Evolutionary conservation across 306 rosid genomes (phyloP), one percentile per base, ranked within the genome.

Genomic region (Casuarina cunninghamiana): DNA sequence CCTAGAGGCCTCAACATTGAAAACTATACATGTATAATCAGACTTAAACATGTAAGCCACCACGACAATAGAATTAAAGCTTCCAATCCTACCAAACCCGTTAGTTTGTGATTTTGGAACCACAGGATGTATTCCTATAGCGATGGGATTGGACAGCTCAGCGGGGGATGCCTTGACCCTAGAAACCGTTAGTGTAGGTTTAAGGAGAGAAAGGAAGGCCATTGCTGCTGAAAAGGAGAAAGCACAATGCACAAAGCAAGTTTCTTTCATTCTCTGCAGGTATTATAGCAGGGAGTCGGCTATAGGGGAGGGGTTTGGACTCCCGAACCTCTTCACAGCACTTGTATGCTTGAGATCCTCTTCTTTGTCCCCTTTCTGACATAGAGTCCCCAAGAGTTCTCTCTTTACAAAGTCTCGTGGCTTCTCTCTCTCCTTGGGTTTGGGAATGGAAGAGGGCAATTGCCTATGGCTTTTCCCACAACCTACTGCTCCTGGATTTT

Each of bases 21-120:
- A 95, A 19, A 85, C 67, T 81, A 97, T 94, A 85, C 93, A 97
- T 42, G 97, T 93, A 75, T 97, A 91, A 77, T 95, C 99, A 48
- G 88, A 95, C 84, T 95, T 95, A 46, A 95, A 86, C 99, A 95
- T 93, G 89, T 95, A 95, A 39, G 99, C 97, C 99, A 91, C 75
- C 42, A 86, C 72, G 73, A 66, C 15, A 38, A 11, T 44, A 58
- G 5, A 69, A 69, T 76, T 74, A 43, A 95, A 85, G 83, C 99
- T 89, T 82, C 99, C 99, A 84, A 95, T 95, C 43, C 99, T 90
- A 77, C 99, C 99, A 86, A 95, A 95, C 73, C 99, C 97, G 26
- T 21, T 21, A 21, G 26, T 21, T 21, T 94, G 85, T 73, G 71
- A 32, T 93, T 97, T 83, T 76, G 81, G 90, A 43, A 89, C 77